Evolutionary conservation across 2,329 filamentous ascomycete species (phyloP).

Genomic region (Penicillium sclerotiorum): DNA sequence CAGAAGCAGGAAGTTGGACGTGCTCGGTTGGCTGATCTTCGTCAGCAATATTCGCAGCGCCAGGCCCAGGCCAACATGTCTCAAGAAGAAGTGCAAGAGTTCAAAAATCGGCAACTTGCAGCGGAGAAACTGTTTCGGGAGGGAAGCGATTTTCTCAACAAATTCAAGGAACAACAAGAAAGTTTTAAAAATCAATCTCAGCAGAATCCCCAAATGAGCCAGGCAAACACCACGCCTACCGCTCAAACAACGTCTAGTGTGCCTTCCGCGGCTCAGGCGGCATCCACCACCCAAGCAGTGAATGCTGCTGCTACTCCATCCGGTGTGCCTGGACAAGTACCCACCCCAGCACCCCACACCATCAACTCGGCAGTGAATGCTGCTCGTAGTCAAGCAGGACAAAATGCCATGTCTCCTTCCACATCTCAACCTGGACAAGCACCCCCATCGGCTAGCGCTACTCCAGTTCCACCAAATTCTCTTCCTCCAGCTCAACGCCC

Average conservation of each 20-base stretch:
- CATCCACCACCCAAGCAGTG: conserved; percentile 21
- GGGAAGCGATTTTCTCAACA: conserved; percentile 49
- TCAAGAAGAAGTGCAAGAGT: conserved; percentile 47
- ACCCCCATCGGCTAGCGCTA: conserved; percentile 31
- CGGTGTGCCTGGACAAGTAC: conserved; percentile 37
- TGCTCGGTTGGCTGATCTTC: conserved; percentile 46
- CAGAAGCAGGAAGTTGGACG: conserved; percentile 53
- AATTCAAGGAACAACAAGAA: conserved; percentile 54
- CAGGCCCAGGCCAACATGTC: conserved; percentile 43
- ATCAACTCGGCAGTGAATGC: conserved; percentile 53
- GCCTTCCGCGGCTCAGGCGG: conserved; percentile 21
- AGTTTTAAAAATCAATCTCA: conserved; percentile 42
- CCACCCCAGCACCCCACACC: conserved; percentile 47
- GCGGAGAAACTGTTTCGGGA: conserved; percentile 47
- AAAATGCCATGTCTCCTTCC: conserved; percentile 40
- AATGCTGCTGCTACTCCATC: conserved; percentile 26
- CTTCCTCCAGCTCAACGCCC: conserved; percentile 28
- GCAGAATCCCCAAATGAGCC: conserved; percentile 31
- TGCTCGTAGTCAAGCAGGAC: conserved; percentile 43
- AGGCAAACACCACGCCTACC: conserved; percentile 20
- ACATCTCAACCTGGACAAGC: conserved; percentile 37
- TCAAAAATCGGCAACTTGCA: conserved; percentile 44
- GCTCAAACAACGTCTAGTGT: conserved; percentile 20
- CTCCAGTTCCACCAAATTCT: conserved; percentile 26
- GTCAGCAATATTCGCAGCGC: conserved; percentile 42